Evolutionary conservation across 495 filamentous ascomycete genomes (phyloP).

Genomic region (Penicillium herquei): DNA sequence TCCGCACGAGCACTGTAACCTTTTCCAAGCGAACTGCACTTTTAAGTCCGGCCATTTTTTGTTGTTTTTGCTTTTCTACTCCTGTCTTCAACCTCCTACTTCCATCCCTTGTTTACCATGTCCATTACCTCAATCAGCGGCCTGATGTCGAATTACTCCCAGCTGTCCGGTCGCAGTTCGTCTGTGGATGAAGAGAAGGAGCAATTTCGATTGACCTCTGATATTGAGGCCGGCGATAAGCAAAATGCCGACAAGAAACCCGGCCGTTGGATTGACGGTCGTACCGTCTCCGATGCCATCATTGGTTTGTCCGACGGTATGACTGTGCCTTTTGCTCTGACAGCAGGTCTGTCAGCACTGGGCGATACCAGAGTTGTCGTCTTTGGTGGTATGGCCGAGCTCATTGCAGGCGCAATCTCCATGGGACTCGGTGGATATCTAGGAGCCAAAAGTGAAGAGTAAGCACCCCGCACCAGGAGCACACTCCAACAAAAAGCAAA

Average conservation of each 20-base stretch:
- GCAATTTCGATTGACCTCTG: conserved; percentile 18
- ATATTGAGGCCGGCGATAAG: conserved; percentile 24
- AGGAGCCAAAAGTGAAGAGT: conserved; percentile 69
- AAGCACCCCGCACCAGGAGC: conserved; percentile 12
- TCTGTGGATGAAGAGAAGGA: conserved; percentile 40
- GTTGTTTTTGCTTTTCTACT: too few relatives aligned
- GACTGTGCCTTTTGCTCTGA: conserved; percentile 60
- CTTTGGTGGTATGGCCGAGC: conserved; percentile 57
- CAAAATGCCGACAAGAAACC: conserved; percentile 10
- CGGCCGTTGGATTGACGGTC: conserved; percentile 39
- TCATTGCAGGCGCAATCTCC: conserved; percentile 58
- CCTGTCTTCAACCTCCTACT: background rate
- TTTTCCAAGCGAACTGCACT: conserved; percentile 13
- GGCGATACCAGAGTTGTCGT: conserved; percentile 55
- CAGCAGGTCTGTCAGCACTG: conserved; percentile 54
- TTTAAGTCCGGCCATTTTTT: background rate
- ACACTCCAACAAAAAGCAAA: background rate
- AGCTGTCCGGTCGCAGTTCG: conserved; percentile 30
- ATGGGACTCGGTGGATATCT: conserved; percentile 63
- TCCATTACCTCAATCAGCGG: conserved; percentile 36
- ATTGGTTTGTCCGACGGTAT: conserved; percentile 62
- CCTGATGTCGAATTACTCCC: conserved; percentile 40
- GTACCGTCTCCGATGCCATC: conserved; percentile 57
- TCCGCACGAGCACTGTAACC: conserved; percentile 10
- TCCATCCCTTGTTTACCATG: conserved; percentile 22